A percentile compares a stretch with the other conserved stretches of the same genome.
These are phyloP conservation scores for Zelonia costaricensis DNA, from an alignment of 208 protist species.

Conservation along the genomic window DNA sequence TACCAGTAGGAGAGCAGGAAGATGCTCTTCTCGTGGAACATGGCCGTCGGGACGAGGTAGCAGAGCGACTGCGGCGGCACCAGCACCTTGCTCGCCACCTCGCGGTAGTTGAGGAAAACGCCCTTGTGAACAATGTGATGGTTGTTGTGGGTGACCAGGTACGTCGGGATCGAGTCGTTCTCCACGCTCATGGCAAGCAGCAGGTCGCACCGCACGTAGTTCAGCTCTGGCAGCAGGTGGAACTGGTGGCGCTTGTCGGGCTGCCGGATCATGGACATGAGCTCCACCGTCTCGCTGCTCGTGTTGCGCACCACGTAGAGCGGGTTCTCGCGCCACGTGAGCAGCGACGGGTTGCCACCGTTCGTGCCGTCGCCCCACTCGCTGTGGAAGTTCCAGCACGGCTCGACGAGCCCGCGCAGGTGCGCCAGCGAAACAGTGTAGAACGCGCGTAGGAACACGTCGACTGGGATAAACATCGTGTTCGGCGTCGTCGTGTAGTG, in stretches of 20 bases:
- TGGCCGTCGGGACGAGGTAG: conserved; percentile 76
- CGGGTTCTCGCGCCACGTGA: conserved; percentile 76
- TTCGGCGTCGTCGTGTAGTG: conserved; percentile 23
- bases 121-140: conserved; percentile 66
- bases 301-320: conserved; percentile 62
- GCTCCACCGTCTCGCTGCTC: conserved; percentile 37
- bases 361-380: conserved; percentile 69
- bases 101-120: conserved; percentile 63
- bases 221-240: conserved; percentile 53
- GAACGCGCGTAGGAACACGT: conserved; percentile 48
- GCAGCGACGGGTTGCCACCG: conserved; percentile 67
- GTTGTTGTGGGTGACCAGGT: conserved; percentile 82
- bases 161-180: conserved; percentile 47
- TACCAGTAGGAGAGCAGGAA: conserved; percentile 85
- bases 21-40: conserved; percentile 65
- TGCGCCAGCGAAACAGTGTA: conserved; percentile 45
- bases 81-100: conserved; percentile 55
- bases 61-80: conserved; percentile 58
- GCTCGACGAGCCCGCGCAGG: conserved; percentile 38
- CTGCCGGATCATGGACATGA: conserved; percentile 69
- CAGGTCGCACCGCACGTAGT: conserved; percentile 68
- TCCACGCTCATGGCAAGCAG: conserved; percentile 51
- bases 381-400: conserved; percentile 63
- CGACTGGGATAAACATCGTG: conserved; percentile 60
- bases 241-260: conserved; percentile 71